Base-by-base conservation (phyloP, 1,284 basidiomycete species). In the Tilletia walkeri region DNA sequence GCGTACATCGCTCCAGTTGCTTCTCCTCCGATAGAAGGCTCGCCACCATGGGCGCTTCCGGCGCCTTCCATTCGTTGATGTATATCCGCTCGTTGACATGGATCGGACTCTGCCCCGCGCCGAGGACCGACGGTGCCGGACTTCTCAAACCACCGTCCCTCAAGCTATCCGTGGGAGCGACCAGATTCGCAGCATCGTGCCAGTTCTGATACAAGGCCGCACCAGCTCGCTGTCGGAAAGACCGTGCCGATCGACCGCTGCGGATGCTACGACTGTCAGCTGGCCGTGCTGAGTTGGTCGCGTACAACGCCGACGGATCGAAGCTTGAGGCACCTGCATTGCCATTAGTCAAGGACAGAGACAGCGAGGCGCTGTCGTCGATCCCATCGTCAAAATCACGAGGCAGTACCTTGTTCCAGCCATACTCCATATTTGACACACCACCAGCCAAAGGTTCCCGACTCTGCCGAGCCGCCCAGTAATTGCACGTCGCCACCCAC, bases 351-450 rank as follows among this genome's bases (percentile, higher is more conserved):
- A 24, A 6, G 34, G 65, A 49, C 10, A 30, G 4, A 2, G 41
- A 45, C 41, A 66, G 7, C 9, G 47, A 48, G 41, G 45, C 18
- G 41, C 41, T 30, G 30, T 69, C 69, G 88, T 88, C 50, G 34
- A 71, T 24, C 85, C 18, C 86, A 84, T 91, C 90, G 16, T 86
- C 78, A 30, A 70, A 71, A 3, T 75, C 71, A 0, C 67, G 67
- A 2, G 78, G 76, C 6, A 79, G 41, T 12, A 91, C 88, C 49
- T 92, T 89, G 81, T 90, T 95, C 95, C 95, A 99, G 10, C 95
- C 95, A 80, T 99, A 98, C 84, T 99, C 96, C 91, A 98, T 95
- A 85, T 99, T 99, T 65, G 93, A 94, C 1, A 98, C 94, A 39
- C 95, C 95, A 2, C 95, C 95, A 2, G 91, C 88, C 2, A 99